These are phyloP conservation scores for Yamadazyma triangularis DNA, from an alignment of 1,139 yeast species.

Conservation along the genomic window DNA sequence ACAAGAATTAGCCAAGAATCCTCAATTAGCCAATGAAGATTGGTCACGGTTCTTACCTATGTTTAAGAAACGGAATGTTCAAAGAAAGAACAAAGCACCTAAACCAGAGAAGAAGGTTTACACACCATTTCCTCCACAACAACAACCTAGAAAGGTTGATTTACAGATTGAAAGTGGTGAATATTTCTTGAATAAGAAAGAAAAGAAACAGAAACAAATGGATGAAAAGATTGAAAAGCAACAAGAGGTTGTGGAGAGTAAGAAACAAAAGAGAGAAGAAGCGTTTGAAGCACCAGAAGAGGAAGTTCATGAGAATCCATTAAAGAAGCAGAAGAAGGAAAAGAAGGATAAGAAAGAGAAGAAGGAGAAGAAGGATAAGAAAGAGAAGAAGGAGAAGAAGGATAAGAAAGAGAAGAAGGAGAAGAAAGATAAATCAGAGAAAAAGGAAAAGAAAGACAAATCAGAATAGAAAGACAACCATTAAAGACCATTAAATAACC, in stretches of 20 bases:
- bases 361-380: constrained; percentile 19
- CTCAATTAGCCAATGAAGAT: constrained; percentile 91
- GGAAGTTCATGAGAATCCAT: constrained; percentile 39
- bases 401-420: constrained; percentile 11
- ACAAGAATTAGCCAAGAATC: constrained; percentile 89
- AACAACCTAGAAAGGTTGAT: constrained; percentile 95
- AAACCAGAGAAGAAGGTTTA: constrained; percentile 75
- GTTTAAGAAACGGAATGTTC: constrained; percentile 94
- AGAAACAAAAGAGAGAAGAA: constrained; percentile 67
- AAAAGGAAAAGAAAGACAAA: constrained; percentile 1
- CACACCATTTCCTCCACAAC: constrained; percentile 99
- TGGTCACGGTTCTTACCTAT: constrained; percentile 97
- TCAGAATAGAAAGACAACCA: constrained; percentile 1
- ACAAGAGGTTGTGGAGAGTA: constrained; percentile 60
- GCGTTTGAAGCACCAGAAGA: constrained; percentile 87
- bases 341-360: constrained; percentile 14
- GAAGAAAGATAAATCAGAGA: constrained; percentile 2
- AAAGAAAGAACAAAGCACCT: constrained; percentile 65
- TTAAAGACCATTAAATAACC: no score
- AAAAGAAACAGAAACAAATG: constrained; percentile 66
- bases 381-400: no score
- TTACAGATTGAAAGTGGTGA: constrained; percentile 98
- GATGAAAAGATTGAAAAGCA: constrained; percentile 80
- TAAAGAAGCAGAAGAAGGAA: constrained; percentile 21
- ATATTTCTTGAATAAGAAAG: constrained; percentile 84